These are phyloP conservation scores for Magnusiomyces tetraspermus DNA, from an alignment of 1,139 yeast species.

Conservation along the genomic window DNA sequence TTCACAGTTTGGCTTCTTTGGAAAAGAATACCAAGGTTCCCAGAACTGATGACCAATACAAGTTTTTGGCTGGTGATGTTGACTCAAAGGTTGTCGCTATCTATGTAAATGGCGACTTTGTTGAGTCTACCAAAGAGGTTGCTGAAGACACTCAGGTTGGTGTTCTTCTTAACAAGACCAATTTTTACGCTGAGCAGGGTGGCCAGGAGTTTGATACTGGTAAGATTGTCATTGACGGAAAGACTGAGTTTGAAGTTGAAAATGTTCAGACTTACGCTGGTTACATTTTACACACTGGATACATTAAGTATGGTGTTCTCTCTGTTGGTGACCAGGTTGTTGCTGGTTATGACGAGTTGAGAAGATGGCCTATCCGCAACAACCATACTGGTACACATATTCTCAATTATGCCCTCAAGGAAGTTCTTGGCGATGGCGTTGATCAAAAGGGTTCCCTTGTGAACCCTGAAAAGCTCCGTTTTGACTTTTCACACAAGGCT, in stretches of 20 bases:
- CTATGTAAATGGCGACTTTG: conserved; percentile 58
- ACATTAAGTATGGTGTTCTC: conserved; percentile 64
- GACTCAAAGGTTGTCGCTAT: conserved; percentile 50
- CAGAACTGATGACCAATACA: conserved; percentile 72
- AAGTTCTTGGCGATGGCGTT: conserved; percentile 75
- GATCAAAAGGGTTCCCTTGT: conserved; percentile 97
- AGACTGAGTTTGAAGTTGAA: conserved; percentile 75
- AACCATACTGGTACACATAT: conserved; percentile 98
- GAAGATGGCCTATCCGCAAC: conserved; percentile 95
- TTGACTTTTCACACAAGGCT: conserved; percentile 91
- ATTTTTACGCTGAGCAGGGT: conserved; percentile 98
- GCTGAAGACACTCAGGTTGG: conserved; percentile 53
- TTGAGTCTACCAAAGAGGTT: conserved; percentile 36
- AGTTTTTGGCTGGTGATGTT: conserved; percentile 36
- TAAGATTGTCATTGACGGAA: conserved; percentile 78
- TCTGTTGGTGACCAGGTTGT: conserved; percentile 60
- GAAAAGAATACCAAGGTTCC: conserved; percentile 43
- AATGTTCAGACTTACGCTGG: conserved; percentile 93
- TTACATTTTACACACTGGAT: conserved; percentile 90
- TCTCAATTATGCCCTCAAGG: conserved; percentile 78
- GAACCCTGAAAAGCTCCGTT: conserved; percentile 88
- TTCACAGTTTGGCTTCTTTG: conserved; percentile 63
- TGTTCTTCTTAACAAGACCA: conserved; percentile 74
- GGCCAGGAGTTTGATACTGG: conserved; percentile 98
- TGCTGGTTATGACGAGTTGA: conserved; percentile 82